Conservation (phyloP, 2,329 filamentous ascomycete genomes). For the Plectosphaerella sp. region DNA sequence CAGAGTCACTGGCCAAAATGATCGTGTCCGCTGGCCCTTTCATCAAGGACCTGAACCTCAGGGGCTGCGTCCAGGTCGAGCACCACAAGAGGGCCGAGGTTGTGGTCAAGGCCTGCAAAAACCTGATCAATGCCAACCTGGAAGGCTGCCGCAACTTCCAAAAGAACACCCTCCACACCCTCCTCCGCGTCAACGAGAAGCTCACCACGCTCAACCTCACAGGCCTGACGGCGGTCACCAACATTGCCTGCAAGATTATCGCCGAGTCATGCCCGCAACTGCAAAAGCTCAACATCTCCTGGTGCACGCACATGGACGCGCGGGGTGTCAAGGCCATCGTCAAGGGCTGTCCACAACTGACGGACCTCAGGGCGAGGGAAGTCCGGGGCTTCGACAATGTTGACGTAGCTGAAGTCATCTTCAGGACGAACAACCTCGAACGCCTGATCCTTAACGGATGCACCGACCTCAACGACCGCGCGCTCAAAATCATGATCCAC, state of each 20-base stretch:
- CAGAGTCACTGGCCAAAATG: constrained; percentile 77
- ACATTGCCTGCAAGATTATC: constrained; percentile 82
- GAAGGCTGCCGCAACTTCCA: constrained; percentile 87
- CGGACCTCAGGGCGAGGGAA: constrained; percentile 78
- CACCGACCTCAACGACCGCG: constrained; percentile 69
- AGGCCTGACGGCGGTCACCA: constrained; percentile 73
- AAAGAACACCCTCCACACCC: constrained; percentile 69
- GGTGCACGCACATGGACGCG: constrained; percentile 84
- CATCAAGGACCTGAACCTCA: constrained; percentile 81
- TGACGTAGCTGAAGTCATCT: constrained; percentile 69
- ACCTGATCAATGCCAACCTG: constrained; percentile 81
- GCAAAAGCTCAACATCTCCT: constrained; percentile 85
- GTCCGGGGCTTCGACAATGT: constrained; percentile 73
- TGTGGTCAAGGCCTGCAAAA: constrained; percentile 78
- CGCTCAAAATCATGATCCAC: constrained; percentile 69
- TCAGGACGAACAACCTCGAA: constrained; percentile 76
- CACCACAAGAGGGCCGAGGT: constrained; percentile 74
- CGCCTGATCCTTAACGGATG: constrained; percentile 79
- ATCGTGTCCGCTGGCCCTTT: constrained; percentile 85
- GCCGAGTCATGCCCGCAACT: constrained; percentile 74
- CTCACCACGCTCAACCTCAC: constrained; percentile 85
- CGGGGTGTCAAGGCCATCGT: constrained; percentile 70
- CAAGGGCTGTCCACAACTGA: constrained; percentile 66
- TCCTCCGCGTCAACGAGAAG: constrained; percentile 69
- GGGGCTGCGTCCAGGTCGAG: constrained; percentile 85